These are phyloP conservation scores for Teratosphaeria epicoccoides DNA, from an alignment of 2,329 filamentous ascomycete genomes.

Conservation along the genomic window DNA sequence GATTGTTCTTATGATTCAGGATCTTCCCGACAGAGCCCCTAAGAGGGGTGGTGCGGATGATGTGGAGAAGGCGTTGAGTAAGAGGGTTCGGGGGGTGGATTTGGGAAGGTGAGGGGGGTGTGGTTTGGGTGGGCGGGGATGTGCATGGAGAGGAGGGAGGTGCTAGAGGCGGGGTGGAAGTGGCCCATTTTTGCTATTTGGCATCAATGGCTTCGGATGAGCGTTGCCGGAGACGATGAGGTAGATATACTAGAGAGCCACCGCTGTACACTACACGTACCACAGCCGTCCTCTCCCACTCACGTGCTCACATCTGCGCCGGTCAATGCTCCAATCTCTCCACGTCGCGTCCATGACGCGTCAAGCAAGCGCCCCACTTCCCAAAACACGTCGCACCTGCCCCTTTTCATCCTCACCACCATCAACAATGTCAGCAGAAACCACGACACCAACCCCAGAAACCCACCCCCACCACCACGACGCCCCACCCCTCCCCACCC, in stretches of 20 bases:
- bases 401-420: background rate
- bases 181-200: background rate
- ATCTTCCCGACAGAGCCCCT: constrained; percentile 91
- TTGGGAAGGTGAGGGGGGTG: constrained; percentile 1
- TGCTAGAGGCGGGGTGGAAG: background rate
- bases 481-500: constrained; percentile 50
- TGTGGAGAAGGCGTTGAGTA: constrained; percentile 15
- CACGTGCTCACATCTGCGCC: background rate
- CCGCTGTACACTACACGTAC: background rate
- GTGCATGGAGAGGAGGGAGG: background rate
- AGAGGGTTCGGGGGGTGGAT: constrained; percentile 19
- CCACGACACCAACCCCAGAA: constrained; percentile 20
- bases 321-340: background rate
- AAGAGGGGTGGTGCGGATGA: constrained; percentile 22
- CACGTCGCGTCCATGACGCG: background rate
- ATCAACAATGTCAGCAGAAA: constrained; percentile 16
- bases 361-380: background rate
- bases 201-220: background rate
- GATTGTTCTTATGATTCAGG: constrained; percentile 82
- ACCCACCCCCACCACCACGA: constrained; percentile 34
- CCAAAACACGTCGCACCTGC: background rate
- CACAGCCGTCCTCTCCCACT: background rate
- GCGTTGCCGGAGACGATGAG: background rate
- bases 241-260: background rate
- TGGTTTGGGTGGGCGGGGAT: background rate